Base-by-base conservation (phyloP, 208 protist species). In the Endotrypanum monterogeii region DNA sequence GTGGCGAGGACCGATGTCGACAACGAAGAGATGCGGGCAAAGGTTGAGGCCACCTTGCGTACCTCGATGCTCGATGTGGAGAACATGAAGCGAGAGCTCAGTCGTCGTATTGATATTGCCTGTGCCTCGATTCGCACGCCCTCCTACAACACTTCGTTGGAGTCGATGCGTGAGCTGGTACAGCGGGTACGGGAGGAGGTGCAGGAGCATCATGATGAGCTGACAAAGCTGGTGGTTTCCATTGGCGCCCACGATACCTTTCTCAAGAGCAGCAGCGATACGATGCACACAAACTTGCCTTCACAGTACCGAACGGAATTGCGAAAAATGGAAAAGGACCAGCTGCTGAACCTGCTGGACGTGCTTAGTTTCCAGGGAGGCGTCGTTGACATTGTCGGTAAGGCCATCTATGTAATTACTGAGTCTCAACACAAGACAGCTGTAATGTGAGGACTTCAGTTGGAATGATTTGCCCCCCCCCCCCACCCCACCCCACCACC, bases 271-370 rank as follows among this genome's bases (percentile, higher is more conserved):
- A 83, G 85, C n/a, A 74, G 79, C 25, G 89, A 88, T 56, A 91
- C 92, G 20, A 96, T 96, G 89, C 92, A 96, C 78, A 86, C 79
- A 12, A 93, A 93, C 73, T 71, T 94, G 32, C 92, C 92, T 4
- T 57, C 70, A 20, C 39, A 79, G 72, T 96, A 91, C 67, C 86
- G 92, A 54, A 80, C 76, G 28, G 83, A 92, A 60, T 78, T 96
- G 80, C 83, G 85, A 2, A 83, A 83, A 61, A 62, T 94, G 65
- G 80, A 91, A n/a, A 87, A 91, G 46, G 92, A 96, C 55, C 82
- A 83, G 54, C 68, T 96, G 69, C 75, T 96, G 25, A 96, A 94
- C 68, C 44, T 96, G 16, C 67, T 96, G 7, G 92, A 96, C 67
- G 88, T 96, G 55, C 80, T 96, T 0, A 92, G 86, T 61, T 96